phyloP scores from a whole-genome alignment of 2,329 filamentous ascomycete genomes.

The Aschersonia sp. region DNA sequence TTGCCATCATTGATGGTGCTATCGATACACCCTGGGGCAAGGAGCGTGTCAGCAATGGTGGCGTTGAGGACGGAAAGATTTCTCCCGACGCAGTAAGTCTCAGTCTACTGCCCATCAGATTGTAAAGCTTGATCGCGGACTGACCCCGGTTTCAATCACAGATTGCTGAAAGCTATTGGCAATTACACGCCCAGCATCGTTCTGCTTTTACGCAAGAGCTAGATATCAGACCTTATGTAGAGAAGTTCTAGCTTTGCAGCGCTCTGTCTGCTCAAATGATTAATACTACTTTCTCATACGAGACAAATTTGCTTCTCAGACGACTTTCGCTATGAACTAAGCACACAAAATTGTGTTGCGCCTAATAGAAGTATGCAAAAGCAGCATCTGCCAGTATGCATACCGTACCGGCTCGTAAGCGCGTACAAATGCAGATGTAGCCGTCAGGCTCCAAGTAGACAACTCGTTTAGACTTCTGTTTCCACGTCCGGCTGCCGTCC shows the following conservation, averaged over 20 bases:
- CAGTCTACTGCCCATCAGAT: too few species aligned
- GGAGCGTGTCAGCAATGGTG: constrained; percentile 28
- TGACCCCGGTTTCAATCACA: constrained; percentile 15
- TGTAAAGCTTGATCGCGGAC: too few species aligned
- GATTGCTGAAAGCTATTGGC: constrained; percentile 83
- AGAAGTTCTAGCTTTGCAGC: constrained; percentile 52
- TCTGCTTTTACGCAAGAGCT: constrained; percentile 73
- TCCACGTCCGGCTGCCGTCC: constrained; percentile 82
- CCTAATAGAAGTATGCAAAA: too few species aligned
- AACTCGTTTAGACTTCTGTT: constrained; percentile 43
- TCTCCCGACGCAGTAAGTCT: constrained; percentile 55
- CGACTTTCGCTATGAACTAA: too few species aligned
- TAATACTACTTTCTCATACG: too few species aligned
- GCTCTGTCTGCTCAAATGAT: neutral
- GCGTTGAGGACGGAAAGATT: constrained; percentile 47
- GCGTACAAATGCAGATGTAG: neutral
- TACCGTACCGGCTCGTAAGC: too few species aligned
- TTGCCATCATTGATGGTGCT: constrained; percentile 70
- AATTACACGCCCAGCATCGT: constrained; percentile 65
- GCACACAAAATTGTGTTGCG: too few species aligned
- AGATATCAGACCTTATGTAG: constrained; percentile 65
- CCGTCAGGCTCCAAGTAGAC: neutral
- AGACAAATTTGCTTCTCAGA: too few species aligned
- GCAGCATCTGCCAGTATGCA: too few species aligned
- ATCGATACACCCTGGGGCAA: constrained; percentile 69